Percentiles rank a stretch among this genome's conserved stretches.
These are phyloP conservation scores for Tetragonia tetragonoides DNA, from an alignment of 148 eudicot species.

Conservation along the genomic window DNA sequence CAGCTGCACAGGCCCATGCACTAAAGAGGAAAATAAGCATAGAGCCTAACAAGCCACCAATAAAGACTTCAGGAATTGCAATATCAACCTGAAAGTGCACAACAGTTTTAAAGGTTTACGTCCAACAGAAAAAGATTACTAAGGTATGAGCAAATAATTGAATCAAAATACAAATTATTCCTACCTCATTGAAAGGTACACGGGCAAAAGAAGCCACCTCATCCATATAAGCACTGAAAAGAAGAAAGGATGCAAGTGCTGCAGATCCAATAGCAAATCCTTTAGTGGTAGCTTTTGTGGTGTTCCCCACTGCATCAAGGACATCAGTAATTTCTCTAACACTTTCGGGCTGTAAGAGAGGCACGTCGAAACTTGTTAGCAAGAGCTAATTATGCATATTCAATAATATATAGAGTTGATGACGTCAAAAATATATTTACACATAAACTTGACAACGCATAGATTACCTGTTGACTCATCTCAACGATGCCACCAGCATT, in stretches of 20 bases:
- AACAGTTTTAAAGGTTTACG: background rate
- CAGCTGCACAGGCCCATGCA: slow-evolving; percentile 99
- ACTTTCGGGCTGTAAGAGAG: slow-evolving; percentile 78
- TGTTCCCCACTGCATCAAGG: slow-evolving; percentile 98
- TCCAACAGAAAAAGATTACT: background rate
- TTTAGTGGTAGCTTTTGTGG: slow-evolving; percentile 98
- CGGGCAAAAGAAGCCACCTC: slow-evolving; percentile 88
- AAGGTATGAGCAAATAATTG: slow-evolving; percentile 18
- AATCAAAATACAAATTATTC: slow-evolving; percentile 21
- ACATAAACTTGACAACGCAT: slow-evolving; percentile 11
- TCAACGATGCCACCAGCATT: slow-evolving; percentile 99
- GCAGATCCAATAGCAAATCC: slow-evolving; percentile 99
- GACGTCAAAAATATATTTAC: background rate
- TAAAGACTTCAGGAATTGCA: slow-evolving; percentile 95
- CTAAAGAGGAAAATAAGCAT: slow-evolving; percentile 97
- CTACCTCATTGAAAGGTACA: slow-evolving; percentile 71
- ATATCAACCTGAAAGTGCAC: slow-evolving; percentile 74
- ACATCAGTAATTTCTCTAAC: slow-evolving; percentile 95
- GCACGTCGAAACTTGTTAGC: slow-evolving; percentile 18
- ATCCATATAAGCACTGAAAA: slow-evolving; percentile 99
- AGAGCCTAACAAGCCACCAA: slow-evolving; percentile 95
- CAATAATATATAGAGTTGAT: too few species aligned
- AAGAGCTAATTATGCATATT: background rate
- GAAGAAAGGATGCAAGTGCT: slow-evolving; percentile 97
- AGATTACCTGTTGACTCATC: slow-evolving; percentile 97